Evolutionary conservation across 1,284 basidiomycete genomes (phyloP), one percentile per base, ranked within the genome.

Genomic region (Neonothopanus nambi): DNA sequence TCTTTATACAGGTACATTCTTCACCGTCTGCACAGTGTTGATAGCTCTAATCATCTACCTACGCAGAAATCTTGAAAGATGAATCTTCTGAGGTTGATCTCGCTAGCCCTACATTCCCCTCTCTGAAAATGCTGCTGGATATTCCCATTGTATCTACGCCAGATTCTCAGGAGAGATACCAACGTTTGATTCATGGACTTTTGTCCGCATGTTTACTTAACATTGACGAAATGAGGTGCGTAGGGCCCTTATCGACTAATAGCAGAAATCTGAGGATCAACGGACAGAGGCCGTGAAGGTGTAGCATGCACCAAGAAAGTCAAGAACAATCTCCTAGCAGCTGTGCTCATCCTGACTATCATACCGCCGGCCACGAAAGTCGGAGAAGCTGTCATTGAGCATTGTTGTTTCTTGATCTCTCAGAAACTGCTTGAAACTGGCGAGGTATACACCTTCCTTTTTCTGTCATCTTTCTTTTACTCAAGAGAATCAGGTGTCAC

Each of bases 181-280:
- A 63, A 65, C 48, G 76, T 77, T 73, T 93, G 4, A 71, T 97
- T 0, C 94, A 98, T 64, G 94, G 93, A 5, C 73, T 98, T 35
- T 70, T 98, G 9, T 95, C 93, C 0, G 81, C 88, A 1, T 94
- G 92, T 65, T 70, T 99, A 36, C 74, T 88, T 49, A 91, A 95
- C 63, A 79, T 98, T 20, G 94, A 98, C 61, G 93, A 91, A 58
- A 93, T 97, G 87, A 84, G 93, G 93, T 93, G 51, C 58, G 84
- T 70, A 11, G 35, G 47, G 39, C 51, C 24, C 20, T 3, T 23
- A 6, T 9, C 3, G 20, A 12, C 21, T 8, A 3, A 18, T n/a
- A 12, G 2, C 20, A 23, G 21, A 15, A 7, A 7, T 15, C 7
- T 35, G 13, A 43, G 8, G 12, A 8, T 33, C 39, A 12, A 36